Conservation (phyloP, 2,329 filamentous ascomycete species). For the Apiospora sp. region DNA sequence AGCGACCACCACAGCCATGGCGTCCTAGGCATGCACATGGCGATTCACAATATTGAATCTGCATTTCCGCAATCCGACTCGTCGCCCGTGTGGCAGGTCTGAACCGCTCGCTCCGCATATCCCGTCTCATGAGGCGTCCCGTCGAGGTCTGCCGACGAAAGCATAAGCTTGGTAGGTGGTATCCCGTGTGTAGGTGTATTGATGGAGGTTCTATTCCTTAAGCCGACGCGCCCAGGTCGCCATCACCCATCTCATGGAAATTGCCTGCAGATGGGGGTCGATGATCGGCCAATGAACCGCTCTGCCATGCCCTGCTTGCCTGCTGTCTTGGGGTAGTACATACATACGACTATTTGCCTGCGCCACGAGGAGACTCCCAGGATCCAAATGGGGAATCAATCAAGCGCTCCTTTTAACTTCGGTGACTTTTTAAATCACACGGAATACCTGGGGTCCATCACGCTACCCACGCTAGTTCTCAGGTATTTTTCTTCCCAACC, state of each 20-base stretch:
- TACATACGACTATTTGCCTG: conserved; percentile 5
- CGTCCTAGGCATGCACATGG: neutral
- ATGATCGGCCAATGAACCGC: neutral
- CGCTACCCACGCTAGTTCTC: conserved; percentile 13
- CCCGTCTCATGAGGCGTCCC: neutral
- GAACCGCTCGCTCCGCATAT: conserved; percentile 4
- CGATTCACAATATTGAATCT: neutral
- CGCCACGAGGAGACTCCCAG: conserved; percentile 8
- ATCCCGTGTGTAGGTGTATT: conserved; percentile 1
- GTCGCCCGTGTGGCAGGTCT: neutral
- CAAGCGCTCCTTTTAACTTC: conserved; percentile 16
- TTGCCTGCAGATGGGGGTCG: conserved; percentile 15
- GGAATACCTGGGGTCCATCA: conserved; percentile 15
- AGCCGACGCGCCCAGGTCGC: conserved; percentile 4
- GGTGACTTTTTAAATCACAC: conserved; percentile 9
- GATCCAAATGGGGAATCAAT: conserved; percentile 20
- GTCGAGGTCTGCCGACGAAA: conserved; percentile 15
- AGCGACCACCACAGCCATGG: neutral
- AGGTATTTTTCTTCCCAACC: neutral
- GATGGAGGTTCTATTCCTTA: conserved; percentile 15
- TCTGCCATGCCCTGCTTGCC: neutral
- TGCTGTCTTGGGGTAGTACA: conserved; percentile 19
- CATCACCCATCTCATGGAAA: conserved; percentile 20
- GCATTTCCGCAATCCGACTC: neutral
- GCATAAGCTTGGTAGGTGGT: conserved; percentile 3